Evolutionary conservation across 2,329 filamentous ascomycete genomes (phyloP), one percentile per base, ranked within the genome.

Genomic region (Fonsecaea nubica): DNA sequence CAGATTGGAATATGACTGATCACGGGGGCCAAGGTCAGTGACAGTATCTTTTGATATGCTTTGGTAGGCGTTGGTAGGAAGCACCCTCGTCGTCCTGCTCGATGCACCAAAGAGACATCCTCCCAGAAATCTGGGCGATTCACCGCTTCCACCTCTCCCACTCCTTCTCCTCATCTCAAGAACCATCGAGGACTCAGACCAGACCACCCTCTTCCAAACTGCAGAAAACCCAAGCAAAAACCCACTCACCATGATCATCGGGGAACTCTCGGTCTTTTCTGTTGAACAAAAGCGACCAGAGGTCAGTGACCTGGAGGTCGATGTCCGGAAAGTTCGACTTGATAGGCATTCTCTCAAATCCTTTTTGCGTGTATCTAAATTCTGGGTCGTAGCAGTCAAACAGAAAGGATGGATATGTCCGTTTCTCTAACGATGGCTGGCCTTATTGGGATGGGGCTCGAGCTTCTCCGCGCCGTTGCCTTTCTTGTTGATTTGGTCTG

Each of bases 281-380:
- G 72, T 93, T 89, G 74, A 96, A 93, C 54, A 96, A 80, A 65
- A 92, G 89, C 0, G 84, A 84, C 90, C 91, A 97, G 58, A 96
- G 76, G 76, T 96, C 92, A 59, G 89, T 79, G 70, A 90, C 80
- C 0, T 92, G 92, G 45, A 97, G 88, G 18, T 88, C 82, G 54
- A 95, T 73, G 7, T 83, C 77, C 0, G 87, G 83, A 74, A 89
- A 92, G 0, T 80, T 80, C 2, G 92, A 93, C 54, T 86, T 81
- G 74, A 89, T 84, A 67, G 91, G 90, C 92, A 96, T 96, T 32
- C n/a, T 69, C 38, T 38, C 30, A 32, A 32, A 32, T 32, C 6
- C 30, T 32, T 32, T 4, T 32, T 32, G 30, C 3, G 30, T 32
- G 6, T 32, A 32, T 32, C 15, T 1, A 3, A 13, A 12, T 9